Evolutionary conservation across 1,139 yeast genomes (phyloP), one percentile per base, ranked within the genome.

Genomic region (Taphrina wiesneri): DNA sequence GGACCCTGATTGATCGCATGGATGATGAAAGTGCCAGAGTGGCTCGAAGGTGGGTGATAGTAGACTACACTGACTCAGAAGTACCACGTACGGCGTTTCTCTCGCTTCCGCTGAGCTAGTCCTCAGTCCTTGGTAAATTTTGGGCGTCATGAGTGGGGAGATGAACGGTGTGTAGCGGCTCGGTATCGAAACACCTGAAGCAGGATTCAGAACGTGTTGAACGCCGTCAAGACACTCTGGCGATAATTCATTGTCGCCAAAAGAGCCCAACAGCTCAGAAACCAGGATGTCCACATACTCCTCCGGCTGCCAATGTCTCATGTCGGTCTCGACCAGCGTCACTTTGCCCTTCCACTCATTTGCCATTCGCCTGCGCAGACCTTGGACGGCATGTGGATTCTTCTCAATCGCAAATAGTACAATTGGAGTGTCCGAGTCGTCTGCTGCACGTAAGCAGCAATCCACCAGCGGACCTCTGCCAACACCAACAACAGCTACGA

Each of bases 181-280:
- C 0, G 98, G 98, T 36, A 91, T 90, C 77, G 83, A 80, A 15
- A 83, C 75, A 0, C 81, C 78, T 32, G 36, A 59, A 53, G 26
- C 67, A 68, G 72, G 61, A 43, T 74, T 75, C 28, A 78, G 71
- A 11, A 70, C 69, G 17, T 69, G 70, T 70, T 72, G 77, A 17
- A 74, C 74, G 1, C 76, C 76, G 62, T 77, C 79, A 25, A 82
- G 76, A 67, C 95, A 86, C 73, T 92, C 98, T 0, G 97, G 97
- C 15, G 90, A 82, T 17, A 89, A 79, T 74, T 92, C 98, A 75
- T 92, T 92, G 75, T 95, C 93, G 0, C 96, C 97, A 77, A 91
- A 87, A 5, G 96, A 89, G 1, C 97, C 97, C 30, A 92, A 75
- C 34, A 92, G 78, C 74, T 92, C 98, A 51, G 96, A 87, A 0